phyloP scores from a whole-genome alignment of 139 green algal genomes.

The Picochlorum sp. region DNA sequence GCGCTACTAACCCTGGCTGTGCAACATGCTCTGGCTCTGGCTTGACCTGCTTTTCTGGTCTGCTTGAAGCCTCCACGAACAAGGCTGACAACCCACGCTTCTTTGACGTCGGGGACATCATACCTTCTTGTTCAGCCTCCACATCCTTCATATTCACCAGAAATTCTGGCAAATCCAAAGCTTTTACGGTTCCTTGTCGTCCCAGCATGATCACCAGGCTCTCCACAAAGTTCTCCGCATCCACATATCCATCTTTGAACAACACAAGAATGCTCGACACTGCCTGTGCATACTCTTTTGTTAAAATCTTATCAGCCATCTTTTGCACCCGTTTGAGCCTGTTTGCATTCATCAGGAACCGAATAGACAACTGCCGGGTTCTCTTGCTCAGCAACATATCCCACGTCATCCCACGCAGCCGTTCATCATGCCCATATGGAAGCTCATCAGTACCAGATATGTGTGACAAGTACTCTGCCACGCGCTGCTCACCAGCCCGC shows the following conservation, averaged over 20 bases:
- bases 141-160: conserved; percentile 4
- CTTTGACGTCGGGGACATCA: background rate
- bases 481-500: too few relatives aligned
- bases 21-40: background rate
- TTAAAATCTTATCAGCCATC: background rate
- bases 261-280: conserved; percentile 3
- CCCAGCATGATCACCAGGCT: background rate
- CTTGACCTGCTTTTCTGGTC: background rate
- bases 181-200: background rate
- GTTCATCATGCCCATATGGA: background rate
- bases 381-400: background rate
- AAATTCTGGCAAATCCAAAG: conserved; percentile 1
- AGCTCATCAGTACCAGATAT: background rate
- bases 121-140: background rate
- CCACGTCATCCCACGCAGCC: background rate
- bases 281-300: background rate
- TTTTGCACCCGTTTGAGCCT: conserved; percentile 1
- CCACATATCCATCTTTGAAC: conserved; percentile 2
- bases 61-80: too few relatives aligned
- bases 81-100: background rate
- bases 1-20: background rate
- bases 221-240: conserved; percentile 3
- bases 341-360: conserved; percentile 2
- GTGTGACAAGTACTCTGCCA: too few relatives aligned
- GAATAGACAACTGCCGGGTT: background rate